These are phyloP conservation scores for Solanum paucissectum DNA, from an alignment of 257 asterid genomes.

Conservation along the genomic window DNA sequence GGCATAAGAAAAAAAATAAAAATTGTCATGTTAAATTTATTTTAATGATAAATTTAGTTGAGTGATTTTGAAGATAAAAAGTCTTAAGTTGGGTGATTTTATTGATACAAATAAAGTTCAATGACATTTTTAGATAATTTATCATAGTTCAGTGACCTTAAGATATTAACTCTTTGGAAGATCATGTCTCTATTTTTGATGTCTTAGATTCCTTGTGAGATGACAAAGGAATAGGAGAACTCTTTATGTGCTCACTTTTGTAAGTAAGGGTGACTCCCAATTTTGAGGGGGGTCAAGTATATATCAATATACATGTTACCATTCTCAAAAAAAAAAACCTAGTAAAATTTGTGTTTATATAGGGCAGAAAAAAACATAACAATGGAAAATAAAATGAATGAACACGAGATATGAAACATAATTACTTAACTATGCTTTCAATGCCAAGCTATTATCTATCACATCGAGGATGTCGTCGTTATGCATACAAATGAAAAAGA, in stretches of 20 bases:
- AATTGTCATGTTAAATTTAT: no score
- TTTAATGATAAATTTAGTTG: no score
- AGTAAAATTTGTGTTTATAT: background rate
- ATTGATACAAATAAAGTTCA: no score
- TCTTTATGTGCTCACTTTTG: background rate
- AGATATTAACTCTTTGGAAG: background rate
- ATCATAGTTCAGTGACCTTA: no score
- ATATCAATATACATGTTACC: background rate
- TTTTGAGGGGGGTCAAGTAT: background rate
- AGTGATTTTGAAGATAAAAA: no score
- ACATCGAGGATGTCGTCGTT: background rate
- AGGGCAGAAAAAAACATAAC: background rate
- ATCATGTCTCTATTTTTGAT: background rate
- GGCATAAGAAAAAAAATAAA: no score
- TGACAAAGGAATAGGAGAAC: background rate
- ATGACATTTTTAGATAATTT: no score
- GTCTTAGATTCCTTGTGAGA: background rate
- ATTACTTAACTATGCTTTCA: background rate
- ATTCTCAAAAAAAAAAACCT: background rate
- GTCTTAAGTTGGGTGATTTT: no score
- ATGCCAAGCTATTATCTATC: background rate
- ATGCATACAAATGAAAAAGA: background rate
- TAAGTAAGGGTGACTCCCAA: background rate
- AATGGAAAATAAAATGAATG: background rate
- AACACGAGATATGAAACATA: background rate